Evolutionary conservation across 1,284 basidiomycete genomes (phyloP), one percentile per base, ranked within the genome.

Genomic region (Trametes polyzona): DNA sequence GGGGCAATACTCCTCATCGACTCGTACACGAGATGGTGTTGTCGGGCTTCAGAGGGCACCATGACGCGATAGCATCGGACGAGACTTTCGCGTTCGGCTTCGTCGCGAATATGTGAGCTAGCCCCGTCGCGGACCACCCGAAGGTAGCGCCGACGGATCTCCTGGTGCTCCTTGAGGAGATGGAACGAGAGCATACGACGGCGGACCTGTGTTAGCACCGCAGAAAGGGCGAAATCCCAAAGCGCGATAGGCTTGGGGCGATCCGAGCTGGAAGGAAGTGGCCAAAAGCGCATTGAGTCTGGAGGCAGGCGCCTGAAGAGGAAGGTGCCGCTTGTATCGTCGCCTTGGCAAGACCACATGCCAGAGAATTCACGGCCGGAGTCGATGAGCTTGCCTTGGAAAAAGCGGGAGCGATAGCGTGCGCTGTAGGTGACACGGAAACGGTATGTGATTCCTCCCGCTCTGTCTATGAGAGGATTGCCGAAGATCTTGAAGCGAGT

Each of bases 1-100:
- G 65, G 64, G 2, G 63, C 40, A 19, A 64, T 59, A 2, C 62
- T 47, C 6, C 61, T 61, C 29, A 59, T 52, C 21, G 52, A 59
- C n/a, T 63, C 58, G 52, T 58, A 44, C 19, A 63, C 33, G 52
- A 52, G 52, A 30, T 57, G 30, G 41, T 60, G 58, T 37, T 51
- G 52, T 2, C 58, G 51, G 17, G 58, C 57, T 19, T 59, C 58
- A 0, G 52, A 50, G 4, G 59, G 55, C 4, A 57, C 59, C 52
- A 64, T 57, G 19, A 29, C 26, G 21, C 50, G 43, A 33, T 52
- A 62, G 48, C 61, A 62, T 29, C 42, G 46, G 14, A 19, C 30
- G 3, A 54, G 39, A 6, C 14, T 23, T 47, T 56, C 36, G 11
- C 51, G 29, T 23, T 59, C 54, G 27, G 23, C 36, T 8, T 47